phyloP scores from a whole-genome alignment of 768 basidiomycete species.

The Mycena albidolilacea region DNA sequence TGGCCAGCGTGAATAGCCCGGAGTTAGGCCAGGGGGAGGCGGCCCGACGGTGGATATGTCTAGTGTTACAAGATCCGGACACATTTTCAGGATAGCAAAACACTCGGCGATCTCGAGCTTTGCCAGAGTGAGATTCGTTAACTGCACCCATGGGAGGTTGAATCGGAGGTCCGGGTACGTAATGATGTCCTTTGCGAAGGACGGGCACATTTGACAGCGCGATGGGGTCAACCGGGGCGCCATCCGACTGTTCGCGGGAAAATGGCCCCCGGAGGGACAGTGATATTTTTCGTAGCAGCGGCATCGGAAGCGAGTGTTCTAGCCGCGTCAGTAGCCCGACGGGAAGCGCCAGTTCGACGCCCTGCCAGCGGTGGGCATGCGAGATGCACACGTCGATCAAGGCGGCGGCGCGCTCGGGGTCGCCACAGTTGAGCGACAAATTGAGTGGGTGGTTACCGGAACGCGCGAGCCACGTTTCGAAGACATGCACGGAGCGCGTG shows the following conservation, averaged over 20 bases:
- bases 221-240: constrained; percentile 2
- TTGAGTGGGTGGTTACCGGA: constrained; percentile 21
- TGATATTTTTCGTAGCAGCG: constrained; percentile 13
- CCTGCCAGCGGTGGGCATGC: constrained; percentile 19
- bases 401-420: neutral
- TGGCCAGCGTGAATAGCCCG: neutral
- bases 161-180: constrained; percentile 15
- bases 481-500: constrained; percentile 13
- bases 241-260: neutral
- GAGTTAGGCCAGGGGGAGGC: neutral
- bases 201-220: neutral
- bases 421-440: constrained; percentile 14
- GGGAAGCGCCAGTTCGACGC: constrained; percentile 10
- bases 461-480: constrained; percentile 21
- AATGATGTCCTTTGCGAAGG: constrained; percentile 6
- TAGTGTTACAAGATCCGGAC: constrained; percentile 14
- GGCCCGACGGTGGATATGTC: constrained; percentile 5
- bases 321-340: neutral
- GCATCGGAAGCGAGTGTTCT: neutral
- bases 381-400: constrained; percentile 18
- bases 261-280: constrained; percentile 10
- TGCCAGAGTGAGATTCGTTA: constrained; percentile 16
- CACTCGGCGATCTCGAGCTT: neutral
- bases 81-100: constrained; percentile 11
- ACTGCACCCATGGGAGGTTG: constrained; percentile 20